These are phyloP conservation scores for Beta lomatogona DNA, from an alignment of 179 eudicot genomes.

Conservation along the genomic window DNA sequence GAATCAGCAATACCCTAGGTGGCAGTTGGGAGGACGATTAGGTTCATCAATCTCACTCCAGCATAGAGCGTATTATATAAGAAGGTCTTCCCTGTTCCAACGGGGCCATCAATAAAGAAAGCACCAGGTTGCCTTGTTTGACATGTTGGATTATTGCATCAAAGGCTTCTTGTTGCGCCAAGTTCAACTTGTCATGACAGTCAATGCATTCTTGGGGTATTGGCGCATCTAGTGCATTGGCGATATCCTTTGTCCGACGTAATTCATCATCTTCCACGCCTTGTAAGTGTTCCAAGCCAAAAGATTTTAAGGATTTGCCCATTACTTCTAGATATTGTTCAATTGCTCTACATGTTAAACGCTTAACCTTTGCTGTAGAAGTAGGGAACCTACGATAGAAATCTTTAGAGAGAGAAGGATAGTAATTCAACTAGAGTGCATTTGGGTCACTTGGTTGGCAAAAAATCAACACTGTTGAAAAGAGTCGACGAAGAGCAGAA, in stretches of 20 bases:
- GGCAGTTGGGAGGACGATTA: neutral
- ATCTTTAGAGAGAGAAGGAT: neutral
- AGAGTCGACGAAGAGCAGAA: neutral
- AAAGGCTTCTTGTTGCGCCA: neutral
- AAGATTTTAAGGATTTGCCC: too few relatives aligned
- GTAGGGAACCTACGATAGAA: neutral
- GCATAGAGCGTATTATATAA: neutral
- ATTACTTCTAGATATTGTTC: slow-evolving; percentile 1
- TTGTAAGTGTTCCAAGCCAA: too few relatives aligned
- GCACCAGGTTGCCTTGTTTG: neutral
- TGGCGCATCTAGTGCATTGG: slow-evolving; percentile 6
- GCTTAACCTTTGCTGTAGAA: neutral
- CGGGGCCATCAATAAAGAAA: neutral
- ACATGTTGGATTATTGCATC: neutral
- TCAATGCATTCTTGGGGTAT: neutral
- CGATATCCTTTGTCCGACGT: neutral
- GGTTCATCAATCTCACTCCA: neutral
- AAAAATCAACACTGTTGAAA: neutral
- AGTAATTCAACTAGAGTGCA: neutral
- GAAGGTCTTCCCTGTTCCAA: slow-evolving; percentile 2
- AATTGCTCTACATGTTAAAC: neutral
- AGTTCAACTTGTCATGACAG: neutral
- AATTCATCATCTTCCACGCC: too few relatives aligned
- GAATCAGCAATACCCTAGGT: neutral
- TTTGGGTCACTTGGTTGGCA: neutral